phyloP scores from a whole-genome alignment of 2,329 filamentous ascomycete species.

The Meredithiella fracta region DNA sequence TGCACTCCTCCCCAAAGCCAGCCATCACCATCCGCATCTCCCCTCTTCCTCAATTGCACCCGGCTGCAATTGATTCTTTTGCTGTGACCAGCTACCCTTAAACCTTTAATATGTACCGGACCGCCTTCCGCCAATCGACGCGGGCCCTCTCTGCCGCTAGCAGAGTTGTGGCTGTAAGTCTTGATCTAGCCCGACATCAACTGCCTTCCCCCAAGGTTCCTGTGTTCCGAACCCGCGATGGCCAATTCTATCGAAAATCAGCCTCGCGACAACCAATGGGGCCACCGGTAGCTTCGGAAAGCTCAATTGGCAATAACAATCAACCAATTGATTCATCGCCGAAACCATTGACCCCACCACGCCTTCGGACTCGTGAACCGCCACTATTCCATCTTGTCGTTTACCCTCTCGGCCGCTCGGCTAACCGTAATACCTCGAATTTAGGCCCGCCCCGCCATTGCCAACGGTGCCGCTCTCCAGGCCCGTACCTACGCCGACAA shows the following conservation, averaged over 20 bases:
- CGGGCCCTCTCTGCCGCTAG: constrained; percentile 83
- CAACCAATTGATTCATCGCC: constrained; percentile 11
- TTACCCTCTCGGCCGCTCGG: constrained; percentile 28
- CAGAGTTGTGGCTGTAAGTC: constrained; percentile 89
- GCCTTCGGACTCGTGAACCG: constrained; percentile 5
- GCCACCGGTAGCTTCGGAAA: constrained; percentile 12
- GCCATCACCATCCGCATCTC: constrained; percentile 18
- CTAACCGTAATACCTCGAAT: constrained; percentile 31
- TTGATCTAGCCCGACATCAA: constrained; percentile 21
- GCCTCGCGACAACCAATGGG: constrained; percentile 16
- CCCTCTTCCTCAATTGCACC: constrained; percentile 38
- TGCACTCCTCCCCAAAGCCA: constrained; percentile 16
- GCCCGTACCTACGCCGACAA: constrained; percentile 85
- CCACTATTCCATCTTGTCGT: constrained; percentile 21
- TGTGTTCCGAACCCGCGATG: constrained; percentile 20
- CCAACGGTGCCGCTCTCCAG: constrained; percentile 54
- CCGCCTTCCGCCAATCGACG: constrained; percentile 91
- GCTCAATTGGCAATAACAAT: constrained; percentile 10
- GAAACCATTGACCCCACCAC: constrained; percentile 6
- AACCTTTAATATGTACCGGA: constrained; percentile 70
- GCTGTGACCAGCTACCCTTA: constrained; percentile 17
- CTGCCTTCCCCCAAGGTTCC: constrained; percentile 9
- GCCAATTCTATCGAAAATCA: constrained; percentile 30
- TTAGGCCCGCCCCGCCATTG: constrained; percentile 69
- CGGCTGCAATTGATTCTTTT: constrained; percentile 45